Evolutionary conservation across 2,329 filamentous ascomycete species (phyloP), one percentile per base, ranked within the genome.

Genomic region (Fusarium sp.): DNA sequence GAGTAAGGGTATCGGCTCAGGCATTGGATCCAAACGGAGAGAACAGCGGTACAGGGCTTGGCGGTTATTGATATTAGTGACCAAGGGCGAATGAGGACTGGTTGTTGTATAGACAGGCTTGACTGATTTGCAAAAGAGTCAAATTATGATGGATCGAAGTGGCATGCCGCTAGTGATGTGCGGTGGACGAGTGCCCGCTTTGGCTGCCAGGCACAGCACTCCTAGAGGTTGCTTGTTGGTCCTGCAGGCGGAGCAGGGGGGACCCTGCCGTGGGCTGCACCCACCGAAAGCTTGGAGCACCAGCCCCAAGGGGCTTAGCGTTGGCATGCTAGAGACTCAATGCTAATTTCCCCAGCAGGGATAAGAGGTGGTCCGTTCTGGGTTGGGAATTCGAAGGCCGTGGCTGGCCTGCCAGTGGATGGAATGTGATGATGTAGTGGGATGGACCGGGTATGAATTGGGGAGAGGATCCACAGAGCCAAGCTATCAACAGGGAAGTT

Each of bases 351-450:
- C 45, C 47, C 34, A 62, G 29, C 53, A 60, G 44, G 63, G 62
- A 45, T 63, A 19, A 43, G 40, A 64, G 49, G 46, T 46, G 59
- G 24, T 43, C 59, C 59, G 54, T 64, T 57, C 59, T 58, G 41
- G 40, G 63, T 65, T 39, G 63, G 63, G 62, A 52, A 49, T 49
- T 54, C 42, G 28, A 57, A 53, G 52, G 46, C 58, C 58, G 40
- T 49, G 58, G 45, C 50, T 55, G 45, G 45, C 62, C 62, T 45
- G 63, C 55, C 63, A 53, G 55, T 61, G 48, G 51, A 49, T 67
- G 64, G 64, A 67, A 67, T 67, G 64, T 53, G 43, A 64, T 67
- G 64, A 67, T 67, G 63, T 59, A 65, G 57, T 52, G 62, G 66
- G 45, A 56, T 61, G 29, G 60, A 54, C 60, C 60, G 61, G 61